These are phyloP conservation scores for Haematococcus lacustris DNA, from an alignment of 139 green algal genomes.

Conservation along the genomic window DNA sequence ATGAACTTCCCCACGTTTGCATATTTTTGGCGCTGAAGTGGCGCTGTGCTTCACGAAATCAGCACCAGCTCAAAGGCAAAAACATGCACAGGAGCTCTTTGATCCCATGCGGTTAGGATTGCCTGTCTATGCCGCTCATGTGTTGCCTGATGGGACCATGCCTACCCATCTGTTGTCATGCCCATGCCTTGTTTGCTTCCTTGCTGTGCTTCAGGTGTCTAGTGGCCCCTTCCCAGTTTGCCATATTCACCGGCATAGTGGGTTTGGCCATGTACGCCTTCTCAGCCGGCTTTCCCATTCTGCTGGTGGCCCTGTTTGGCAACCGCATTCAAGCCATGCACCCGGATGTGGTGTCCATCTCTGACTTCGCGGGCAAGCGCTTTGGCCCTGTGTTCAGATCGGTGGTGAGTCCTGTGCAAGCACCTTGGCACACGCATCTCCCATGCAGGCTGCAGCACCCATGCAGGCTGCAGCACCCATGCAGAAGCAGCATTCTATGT, in stretches of 20 bases:
- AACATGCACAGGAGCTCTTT: background rate
- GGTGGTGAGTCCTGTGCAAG: background rate
- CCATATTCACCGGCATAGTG: slow-evolving; percentile 48
- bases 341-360: slow-evolving; percentile 45
- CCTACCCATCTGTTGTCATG: too few relatives aligned
- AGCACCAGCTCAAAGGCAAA: background rate
- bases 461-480: too few relatives aligned
- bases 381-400: slow-evolving; percentile 26
- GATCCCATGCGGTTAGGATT: background rate
- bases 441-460: too few relatives aligned
- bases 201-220: slow-evolving; percentile 40
- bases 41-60: background rate
- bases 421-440: too few relatives aligned
- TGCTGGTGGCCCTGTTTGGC: slow-evolving; percentile 59
- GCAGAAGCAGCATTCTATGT: too few relatives aligned
- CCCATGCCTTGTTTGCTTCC: too few relatives aligned
- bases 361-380: slow-evolving; percentile 60
- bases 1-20: background rate
- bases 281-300: slow-evolving; percentile 57
- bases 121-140: background rate
- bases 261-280: slow-evolving; percentile 66
- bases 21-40: background rate
- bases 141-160: too few relatives aligned
- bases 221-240: slow-evolving; percentile 38
- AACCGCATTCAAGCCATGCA: slow-evolving; percentile 16